These are phyloP conservation scores for Brachypodium distachyon DNA, from an alignment of 202 grass and related monocot species.

Conservation along the genomic window DNA sequence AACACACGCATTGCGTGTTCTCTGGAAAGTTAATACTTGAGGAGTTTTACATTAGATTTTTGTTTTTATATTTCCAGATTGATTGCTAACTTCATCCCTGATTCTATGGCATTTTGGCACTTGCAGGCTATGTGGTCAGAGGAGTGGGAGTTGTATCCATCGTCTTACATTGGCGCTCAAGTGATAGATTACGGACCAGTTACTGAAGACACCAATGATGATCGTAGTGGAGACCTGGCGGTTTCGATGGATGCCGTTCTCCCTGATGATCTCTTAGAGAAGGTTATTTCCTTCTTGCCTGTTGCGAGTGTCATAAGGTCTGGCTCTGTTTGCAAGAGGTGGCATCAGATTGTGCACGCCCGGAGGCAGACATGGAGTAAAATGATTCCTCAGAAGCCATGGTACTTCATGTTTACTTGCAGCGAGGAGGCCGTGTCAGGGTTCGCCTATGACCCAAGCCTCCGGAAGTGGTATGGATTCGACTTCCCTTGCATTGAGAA, in stretches of 20 bases:
- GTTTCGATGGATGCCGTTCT: conserved; percentile 48
- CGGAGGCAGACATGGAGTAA: conserved; percentile 40
- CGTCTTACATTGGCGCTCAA: conserved; percentile 29
- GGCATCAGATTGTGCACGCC: conserved; percentile 56
- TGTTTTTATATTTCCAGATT: too few species aligned
- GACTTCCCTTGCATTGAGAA: conserved; percentile 87
- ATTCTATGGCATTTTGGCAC: neutral
- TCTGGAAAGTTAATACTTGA: neutral
- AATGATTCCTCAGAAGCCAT: conserved; percentile 64
- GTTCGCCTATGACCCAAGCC: conserved; percentile 55
- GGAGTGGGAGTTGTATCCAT: conserved; percentile 48
- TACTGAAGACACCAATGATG: conserved; percentile 28
- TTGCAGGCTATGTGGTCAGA: conserved; percentile 56
- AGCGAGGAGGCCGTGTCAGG: conserved; percentile 55
- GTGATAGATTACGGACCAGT: conserved; percentile 15
- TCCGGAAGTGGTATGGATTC: conserved; percentile 72
- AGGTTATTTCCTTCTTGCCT: conserved; percentile 76
- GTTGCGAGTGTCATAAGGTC: conserved; percentile 68
- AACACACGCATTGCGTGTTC: neutral
- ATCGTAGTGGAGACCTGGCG: neutral
- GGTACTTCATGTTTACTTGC: conserved; percentile 95
- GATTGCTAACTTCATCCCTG: conserved; percentile 1
- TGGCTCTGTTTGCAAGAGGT: conserved; percentile 72
- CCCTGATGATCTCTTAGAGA: conserved; percentile 81
- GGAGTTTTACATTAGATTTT: neutral